These are phyloP conservation scores for Lentinula aciculospora DNA, from an alignment of 768 basidiomycete species.

Conservation along the genomic window DNA sequence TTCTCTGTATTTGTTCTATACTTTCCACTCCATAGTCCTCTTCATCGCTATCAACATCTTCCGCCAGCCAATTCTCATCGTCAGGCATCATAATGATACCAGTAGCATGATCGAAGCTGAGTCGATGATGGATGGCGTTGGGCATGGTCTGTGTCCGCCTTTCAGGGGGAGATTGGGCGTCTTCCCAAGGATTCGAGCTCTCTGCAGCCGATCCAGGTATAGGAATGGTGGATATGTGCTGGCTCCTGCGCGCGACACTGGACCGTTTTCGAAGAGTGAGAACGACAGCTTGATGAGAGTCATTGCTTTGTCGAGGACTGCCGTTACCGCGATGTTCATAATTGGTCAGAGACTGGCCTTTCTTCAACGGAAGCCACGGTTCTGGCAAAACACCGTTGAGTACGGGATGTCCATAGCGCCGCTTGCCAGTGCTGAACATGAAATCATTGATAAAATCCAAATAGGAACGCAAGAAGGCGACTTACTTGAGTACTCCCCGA, in stretches of 20 bases:
- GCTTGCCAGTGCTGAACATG: slow-evolving; percentile 73
- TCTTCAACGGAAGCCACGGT: slow-evolving; percentile 92
- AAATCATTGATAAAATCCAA: slow-evolving; percentile 7
- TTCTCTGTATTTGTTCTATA: slow-evolving; percentile 9
- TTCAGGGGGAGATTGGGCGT: slow-evolving; percentile 34
- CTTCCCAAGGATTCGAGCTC: slow-evolving; percentile 57
- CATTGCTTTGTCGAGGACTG: slow-evolving; percentile 30
- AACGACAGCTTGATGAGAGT: slow-evolving; percentile 64
- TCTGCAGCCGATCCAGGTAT: slow-evolving; percentile 13
- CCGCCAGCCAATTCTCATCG: slow-evolving; percentile 57
- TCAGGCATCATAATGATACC: slow-evolving; percentile 89
- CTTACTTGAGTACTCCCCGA: slow-evolving; percentile 84
- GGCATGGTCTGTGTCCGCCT: slow-evolving; percentile 16
- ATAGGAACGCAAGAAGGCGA: not conserved
- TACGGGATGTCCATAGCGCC: slow-evolving; percentile 93
- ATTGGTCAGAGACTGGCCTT: slow-evolving; percentile 72
- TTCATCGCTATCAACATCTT: slow-evolving; percentile 42
- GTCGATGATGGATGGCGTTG: slow-evolving; percentile 42
- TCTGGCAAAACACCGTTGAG: slow-evolving; percentile 89
- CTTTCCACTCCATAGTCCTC: slow-evolving; percentile 36
- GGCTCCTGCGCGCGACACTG: slow-evolving; percentile 38
- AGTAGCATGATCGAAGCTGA: slow-evolving; percentile 82
- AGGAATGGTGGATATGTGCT: slow-evolving; percentile 8
- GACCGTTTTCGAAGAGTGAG: slow-evolving; percentile 75
- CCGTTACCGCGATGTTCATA: slow-evolving; percentile 28